These are phyloP conservation scores for Gillenia trifoliata DNA, from an alignment of 306 rosid species.

Conservation along the genomic window DNA sequence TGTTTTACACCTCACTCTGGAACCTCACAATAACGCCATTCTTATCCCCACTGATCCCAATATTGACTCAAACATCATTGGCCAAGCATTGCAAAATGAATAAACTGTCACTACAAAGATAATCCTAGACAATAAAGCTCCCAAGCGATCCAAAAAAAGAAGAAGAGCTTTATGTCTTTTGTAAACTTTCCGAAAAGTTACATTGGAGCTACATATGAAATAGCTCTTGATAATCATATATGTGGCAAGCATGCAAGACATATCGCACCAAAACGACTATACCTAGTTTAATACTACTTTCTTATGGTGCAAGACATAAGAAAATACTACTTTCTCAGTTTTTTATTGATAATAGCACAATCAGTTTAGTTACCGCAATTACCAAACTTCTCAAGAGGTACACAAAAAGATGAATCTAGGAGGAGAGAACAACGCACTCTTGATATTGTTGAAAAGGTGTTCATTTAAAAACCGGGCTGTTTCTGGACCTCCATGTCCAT, in stretches of 20 bases:
- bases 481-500: conserved; percentile 98
- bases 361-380: neutral
- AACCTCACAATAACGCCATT: neutral
- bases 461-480: conserved; percentile 72
- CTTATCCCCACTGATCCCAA: neutral
- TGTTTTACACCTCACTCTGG: neutral
- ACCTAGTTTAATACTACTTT: neutral
- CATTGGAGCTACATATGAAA: neutral
- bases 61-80: neutral
- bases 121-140: neutral
- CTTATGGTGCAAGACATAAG: neutral
- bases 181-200: no score
- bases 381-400: neutral
- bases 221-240: neutral
- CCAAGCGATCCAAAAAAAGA: neutral
- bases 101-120: neutral
- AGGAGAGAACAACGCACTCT: conserved; percentile 48
- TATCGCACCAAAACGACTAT: neutral
- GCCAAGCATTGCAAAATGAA: neutral
- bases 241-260: neutral
- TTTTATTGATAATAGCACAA: neutral
- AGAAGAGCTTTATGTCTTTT: no score
- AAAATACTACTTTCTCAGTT: neutral
- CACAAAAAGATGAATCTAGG: neutral
- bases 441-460: conserved; percentile 55